Evolutionary conservation across 306 rosid genomes (phyloP).

Genomic region (Gleditsia sinensis): DNA sequence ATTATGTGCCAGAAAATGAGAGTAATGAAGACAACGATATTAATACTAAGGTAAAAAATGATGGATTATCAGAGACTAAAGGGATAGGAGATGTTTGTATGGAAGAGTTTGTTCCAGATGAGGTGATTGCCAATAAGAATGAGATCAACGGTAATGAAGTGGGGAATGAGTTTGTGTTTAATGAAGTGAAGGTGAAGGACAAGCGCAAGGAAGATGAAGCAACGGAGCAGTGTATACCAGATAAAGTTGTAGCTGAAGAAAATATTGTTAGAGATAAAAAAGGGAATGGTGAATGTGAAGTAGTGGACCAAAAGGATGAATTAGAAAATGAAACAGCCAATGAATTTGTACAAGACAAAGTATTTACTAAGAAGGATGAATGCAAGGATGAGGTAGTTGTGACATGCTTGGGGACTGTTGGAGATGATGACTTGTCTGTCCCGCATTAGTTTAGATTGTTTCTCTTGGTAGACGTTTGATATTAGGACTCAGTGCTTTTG

Average conservation of each 20-base stretch:
- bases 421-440: conserved; percentile 32
- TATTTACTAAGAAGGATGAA: conserved; percentile 39
- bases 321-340: conserved; percentile 21
- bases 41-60: conserved; percentile 28
- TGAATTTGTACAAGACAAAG: conserved; percentile 25
- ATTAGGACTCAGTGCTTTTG: background rate
- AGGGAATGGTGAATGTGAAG: conserved; percentile 33
- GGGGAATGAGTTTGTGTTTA: conserved; percentile 26
- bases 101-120: conserved; percentile 45
- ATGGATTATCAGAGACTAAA: conserved; percentile 43
- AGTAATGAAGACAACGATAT: conserved; percentile 33
- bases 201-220: conserved; percentile 34
- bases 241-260: conserved; percentile 30
- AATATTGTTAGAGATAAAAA: conserved; percentile 24
- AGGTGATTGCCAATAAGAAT: conserved; percentile 23
- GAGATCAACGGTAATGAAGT: conserved; percentile 34
- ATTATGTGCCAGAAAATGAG: conserved; percentile 42
- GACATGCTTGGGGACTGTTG: conserved; percentile 31
- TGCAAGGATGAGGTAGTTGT: conserved; percentile 40
- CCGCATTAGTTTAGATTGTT: conserved; percentile 29
- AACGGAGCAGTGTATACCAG: conserved; percentile 16
- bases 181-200: conserved; percentile 33
- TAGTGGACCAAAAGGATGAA: conserved; percentile 31
- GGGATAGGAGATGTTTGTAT: conserved; percentile 45
- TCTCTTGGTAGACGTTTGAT: conserved; percentile 16